Conservation (phyloP, 1,284 basidiomycete species). For the Puccinia polysora region DNA sequence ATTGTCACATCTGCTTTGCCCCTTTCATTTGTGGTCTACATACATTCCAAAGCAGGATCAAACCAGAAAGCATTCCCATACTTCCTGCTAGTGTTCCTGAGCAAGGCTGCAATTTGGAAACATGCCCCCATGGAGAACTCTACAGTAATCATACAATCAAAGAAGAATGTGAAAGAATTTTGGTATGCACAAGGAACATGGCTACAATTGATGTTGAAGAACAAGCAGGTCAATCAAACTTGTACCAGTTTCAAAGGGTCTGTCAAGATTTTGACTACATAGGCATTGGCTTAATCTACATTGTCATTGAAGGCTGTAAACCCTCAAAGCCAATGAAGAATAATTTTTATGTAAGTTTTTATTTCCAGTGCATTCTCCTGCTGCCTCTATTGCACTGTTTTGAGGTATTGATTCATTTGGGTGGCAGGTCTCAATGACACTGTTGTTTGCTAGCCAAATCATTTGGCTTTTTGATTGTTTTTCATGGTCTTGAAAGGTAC, state of each 20-base stretch:
- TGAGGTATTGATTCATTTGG: too few species aligned
- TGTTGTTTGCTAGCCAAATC: too few species aligned
- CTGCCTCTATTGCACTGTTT: too few species aligned
- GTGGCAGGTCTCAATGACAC: too few species aligned
- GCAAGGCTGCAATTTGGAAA: neutral
- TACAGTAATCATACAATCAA: conserved; percentile 19
- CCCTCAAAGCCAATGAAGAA: too few species aligned
- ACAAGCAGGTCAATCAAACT: neutral
- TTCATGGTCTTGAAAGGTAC: too few species aligned
- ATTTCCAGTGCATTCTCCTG: too few species aligned
- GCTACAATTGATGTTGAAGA: neutral
- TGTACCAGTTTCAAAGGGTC: conserved; percentile 9
- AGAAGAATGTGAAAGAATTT: neutral
- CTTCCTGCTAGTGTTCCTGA: neutral
- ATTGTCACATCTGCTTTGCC: conserved; percentile 20
- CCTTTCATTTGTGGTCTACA: neutral
- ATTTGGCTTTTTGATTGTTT: too few species aligned
- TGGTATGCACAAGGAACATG: neutral
- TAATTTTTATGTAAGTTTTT: too few species aligned
- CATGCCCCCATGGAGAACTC: neutral
- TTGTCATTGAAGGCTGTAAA: too few species aligned
- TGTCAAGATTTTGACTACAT: too few species aligned
- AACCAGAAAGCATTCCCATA: conserved; percentile 1
- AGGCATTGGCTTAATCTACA: too few species aligned
- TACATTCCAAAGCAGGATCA: neutral